Conservation (phyloP, 352 stramenopile species). For the Phytophthora pistaciae region DNA sequence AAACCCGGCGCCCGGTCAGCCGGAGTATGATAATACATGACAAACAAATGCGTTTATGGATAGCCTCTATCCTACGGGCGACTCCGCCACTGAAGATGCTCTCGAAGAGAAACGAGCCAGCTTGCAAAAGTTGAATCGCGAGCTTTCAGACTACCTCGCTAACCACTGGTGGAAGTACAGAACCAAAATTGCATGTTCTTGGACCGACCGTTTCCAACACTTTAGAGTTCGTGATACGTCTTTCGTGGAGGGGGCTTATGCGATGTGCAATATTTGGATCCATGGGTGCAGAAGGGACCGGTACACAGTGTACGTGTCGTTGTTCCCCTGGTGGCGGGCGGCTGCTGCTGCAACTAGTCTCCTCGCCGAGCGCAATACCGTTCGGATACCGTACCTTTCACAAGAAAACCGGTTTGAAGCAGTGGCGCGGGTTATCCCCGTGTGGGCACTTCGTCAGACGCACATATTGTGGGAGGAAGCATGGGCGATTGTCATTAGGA, state of each 20-base stretch:
- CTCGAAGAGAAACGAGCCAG: not conserved
- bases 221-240: not conserved
- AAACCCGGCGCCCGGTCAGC: not conserved
- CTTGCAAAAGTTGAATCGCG: not conserved
- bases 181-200: not conserved
- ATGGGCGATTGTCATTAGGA: not conserved
- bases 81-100: not conserved
- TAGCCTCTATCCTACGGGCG: not conserved
- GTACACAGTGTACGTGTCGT: not conserved
- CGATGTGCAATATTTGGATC: too few species aligned
- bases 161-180: slow-evolving; percentile 8
- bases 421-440: not conserved
- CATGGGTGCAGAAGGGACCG: not conserved
- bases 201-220: slow-evolving; percentile 7
- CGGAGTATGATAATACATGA: not conserved
- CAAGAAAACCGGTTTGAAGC: not conserved
- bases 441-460: slow-evolving; percentile 3
- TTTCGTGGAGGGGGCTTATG: slow-evolving; percentile 6
- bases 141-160: not conserved
- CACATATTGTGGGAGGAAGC: not conserved
- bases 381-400: not conserved
- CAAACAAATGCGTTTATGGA: not conserved
- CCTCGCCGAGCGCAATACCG: not conserved
- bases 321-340: not conserved
- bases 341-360: not conserved